Evolutionary conservation across 1,284 basidiomycete species (phyloP).

Genomic region (Coniferiporia sulphurascens): DNA sequence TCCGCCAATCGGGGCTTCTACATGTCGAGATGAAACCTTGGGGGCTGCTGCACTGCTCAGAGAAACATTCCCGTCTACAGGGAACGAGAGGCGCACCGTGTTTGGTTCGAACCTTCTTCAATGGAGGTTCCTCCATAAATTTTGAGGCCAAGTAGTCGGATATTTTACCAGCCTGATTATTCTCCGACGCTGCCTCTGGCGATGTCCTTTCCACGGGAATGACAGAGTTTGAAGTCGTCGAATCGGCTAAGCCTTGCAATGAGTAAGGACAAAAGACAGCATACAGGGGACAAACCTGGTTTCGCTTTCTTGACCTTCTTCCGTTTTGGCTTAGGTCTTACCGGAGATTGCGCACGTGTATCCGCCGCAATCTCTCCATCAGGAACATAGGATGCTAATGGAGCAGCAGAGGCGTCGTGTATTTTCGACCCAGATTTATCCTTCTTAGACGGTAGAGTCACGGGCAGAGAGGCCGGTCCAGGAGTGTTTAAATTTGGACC

Average conservation of each 20-base stretch:
- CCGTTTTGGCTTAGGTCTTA: not conserved
- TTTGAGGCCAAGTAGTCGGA: too few relatives aligned
- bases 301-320: not conserved
- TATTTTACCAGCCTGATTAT: conserved; percentile 6
- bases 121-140: too few relatives aligned
- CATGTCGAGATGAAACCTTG: too few relatives aligned
- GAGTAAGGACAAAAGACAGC: not conserved
- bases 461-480: not conserved
- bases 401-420: not conserved
- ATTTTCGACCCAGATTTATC: not conserved
- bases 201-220: not conserved
- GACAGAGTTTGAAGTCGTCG: not conserved
- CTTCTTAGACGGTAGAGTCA: not conserved
- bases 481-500: not conserved
- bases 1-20: too few relatives aligned
- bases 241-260: not conserved
- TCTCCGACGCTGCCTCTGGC: not conserved
- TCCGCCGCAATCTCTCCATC: not conserved
- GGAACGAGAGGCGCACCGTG: too few relatives aligned
- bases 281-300: not conserved
- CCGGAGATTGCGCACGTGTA: not conserved
- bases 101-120: too few relatives aligned
- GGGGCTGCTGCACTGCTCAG: too few relatives aligned
- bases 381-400: not conserved
- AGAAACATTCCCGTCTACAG: too few relatives aligned